Base-by-base conservation (phyloP, 164 flowering plant species). In the Kingdonia uniflora region DNA sequence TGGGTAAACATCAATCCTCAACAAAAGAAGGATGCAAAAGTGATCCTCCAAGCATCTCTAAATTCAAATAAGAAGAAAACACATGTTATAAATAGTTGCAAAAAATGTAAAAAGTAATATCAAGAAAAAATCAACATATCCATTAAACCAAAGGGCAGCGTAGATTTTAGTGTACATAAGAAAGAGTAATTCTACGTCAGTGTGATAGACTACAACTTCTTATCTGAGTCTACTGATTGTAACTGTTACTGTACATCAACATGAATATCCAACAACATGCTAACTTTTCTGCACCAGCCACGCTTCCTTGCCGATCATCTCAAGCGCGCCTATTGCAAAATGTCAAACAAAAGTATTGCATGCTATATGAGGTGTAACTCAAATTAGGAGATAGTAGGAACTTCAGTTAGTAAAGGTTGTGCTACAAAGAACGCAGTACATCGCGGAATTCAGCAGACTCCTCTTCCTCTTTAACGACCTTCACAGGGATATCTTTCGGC, bases 391-490 rank as follows among this genome's bases (percentile, higher is more conserved):
- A 37, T 49, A 15, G 14, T 44, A 54, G 19, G 33, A 47, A 13
- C 45, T 41, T 62, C 25, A 19, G 7, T 33, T 42, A 24, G 42
- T 25, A 41, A 51, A 48, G 19, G 13, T 29, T 8, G 35, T 8
- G 45, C 38, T 49, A 48, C 57, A 59, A 64, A 39, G 35, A 53
- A 38, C 55, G 47, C 65, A 68, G 57, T 62, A 64, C 40, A 22
- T 56, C 57, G 49, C 60, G 60, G 57, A 68, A 68, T 23, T 60
- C 68, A 8, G 49, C 62, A 26, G 60, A 56, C 48, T 68, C 65
- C 35, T 59, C 61, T 22, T 54, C 47, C 63, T 68, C 72, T 49
- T 54, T 64, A 40, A 68, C 63, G 16, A 68, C 72, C 68, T 68
- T n/a, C n/a, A n/a, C n/a, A n/a, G n/a, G n/a, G n/a, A n/a, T n/a